Evolutionary conservation across 306 rosid species (phyloP), one percentile per base, ranked within the genome.

Genomic region (Lupinus albus): DNA sequence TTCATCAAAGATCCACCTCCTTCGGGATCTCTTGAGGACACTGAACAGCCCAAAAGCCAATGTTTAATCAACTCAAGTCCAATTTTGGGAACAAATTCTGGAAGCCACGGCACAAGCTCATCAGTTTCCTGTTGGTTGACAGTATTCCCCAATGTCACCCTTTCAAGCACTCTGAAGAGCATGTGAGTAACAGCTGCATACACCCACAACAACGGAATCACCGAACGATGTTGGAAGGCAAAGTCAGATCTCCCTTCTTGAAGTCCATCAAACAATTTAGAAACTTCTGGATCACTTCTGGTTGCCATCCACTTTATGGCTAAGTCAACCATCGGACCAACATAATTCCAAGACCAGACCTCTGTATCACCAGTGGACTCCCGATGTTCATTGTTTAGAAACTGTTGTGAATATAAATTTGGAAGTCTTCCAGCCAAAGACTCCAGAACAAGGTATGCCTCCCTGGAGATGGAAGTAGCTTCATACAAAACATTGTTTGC

Each of bases 321-420:
- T 73, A 81, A 79, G 72, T 90, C 90, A 82, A 93, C 89, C 93
- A 93, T 84, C 66, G 99, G 99, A 78, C 84, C 77, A 70, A 76
- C 97, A 78, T 82, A 88, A 71, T 87, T 86, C 97, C 99, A 93
- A 70, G 97, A 82, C 99, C 99, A 93, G 61, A 80, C 32, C 81
- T 88, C 96, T 28, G 73, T 38, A 18, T 80, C 84, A 61, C 67
- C 85, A 79, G 73, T 21, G 41, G 64, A 57, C 68, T 82, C 78
- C 1, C 69, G 65, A 13, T 53, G 58, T 46, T 78, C 78, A 76
- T 71, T 79, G 69, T 72, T 72, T 72, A 39, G 62, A 76, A 66
- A 46, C 68, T 68, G 80, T 82, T 86, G 88, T 32, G 88, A 72
- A 81, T 82, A 88, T 68, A 85, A 68, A 72, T 78, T 80, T 20